Evolutionary conservation across 129 eudicot species (phyloP), one percentile per base, ranked within the genome.

Genomic region (Heracleum sosnowskyi): DNA sequence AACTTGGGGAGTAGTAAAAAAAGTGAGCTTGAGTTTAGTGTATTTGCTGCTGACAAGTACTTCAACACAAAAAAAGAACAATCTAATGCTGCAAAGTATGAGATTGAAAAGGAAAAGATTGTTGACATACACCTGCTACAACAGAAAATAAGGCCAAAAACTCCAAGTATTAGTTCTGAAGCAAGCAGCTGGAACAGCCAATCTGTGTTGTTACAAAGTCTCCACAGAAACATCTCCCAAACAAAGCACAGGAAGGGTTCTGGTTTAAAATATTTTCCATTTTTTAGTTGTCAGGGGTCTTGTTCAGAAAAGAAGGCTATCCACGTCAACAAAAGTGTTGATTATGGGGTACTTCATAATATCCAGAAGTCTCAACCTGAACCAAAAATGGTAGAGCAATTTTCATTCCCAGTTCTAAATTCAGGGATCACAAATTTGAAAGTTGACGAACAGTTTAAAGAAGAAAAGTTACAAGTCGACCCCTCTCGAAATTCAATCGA

Each of bases 171-270:
- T 18, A 73, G 63, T 42, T 91, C 97, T 31, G 88, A 81, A 34
- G 83, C 79, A 31, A 84, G 83, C 81, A 85, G 88, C 84, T 90
- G 77, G 76, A 87, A 86, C 81, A 88, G 89, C 87, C 93, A 87
- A 55, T 69, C 79, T 18, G 87, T 88, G 13, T 40, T 90, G 78
- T 34, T 87, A 22, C 78, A 41, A 42, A 64, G 24, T 51, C 76
- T 85, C 36, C 82, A 79, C 17, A 85, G 82, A 44, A 85, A 70
- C 62, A 40, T 75, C 15, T 81, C 84, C 53, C 81, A 76, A 62
- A 51, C 18, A 18, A 89, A 86, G 79, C 76, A 69, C 35, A 86
- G 70, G 40, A 81, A 47, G 69, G 36, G 76, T 18, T 11, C 63
- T 29, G 81, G 88, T 60, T 76, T 63, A 80, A 81, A 91, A 77